These are phyloP conservation scores for Ballota nigra DNA, from an alignment of 257 asterid species.

Conservation along the genomic window DNA sequence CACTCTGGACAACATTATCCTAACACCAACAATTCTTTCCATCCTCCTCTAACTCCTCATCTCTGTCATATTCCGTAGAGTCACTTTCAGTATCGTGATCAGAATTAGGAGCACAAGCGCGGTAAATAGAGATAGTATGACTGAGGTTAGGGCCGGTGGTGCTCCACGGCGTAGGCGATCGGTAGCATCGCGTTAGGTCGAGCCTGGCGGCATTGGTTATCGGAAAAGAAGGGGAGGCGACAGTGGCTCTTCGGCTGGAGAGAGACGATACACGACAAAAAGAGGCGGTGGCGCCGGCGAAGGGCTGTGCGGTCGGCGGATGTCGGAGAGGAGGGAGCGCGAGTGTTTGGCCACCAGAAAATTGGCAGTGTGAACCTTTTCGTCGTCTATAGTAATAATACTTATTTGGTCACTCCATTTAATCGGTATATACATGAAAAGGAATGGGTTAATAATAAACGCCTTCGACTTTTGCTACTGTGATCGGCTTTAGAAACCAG, in stretches of 20 bases:
- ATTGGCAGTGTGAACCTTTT: conserved; percentile 54
- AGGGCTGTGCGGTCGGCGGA: no score
- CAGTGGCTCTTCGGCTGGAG: no score
- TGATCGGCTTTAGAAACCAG: conserved; percentile 11
- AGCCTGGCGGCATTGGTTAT: no score
- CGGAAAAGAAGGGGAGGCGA: no score
- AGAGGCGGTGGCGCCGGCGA: no score
- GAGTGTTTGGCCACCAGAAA: conserved; percentile 54
- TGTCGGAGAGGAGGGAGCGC: conserved; percentile 52
- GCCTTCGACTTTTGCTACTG: neutral
- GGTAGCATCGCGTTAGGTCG: no score
- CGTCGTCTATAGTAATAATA: conserved; percentile 39
- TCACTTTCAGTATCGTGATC: no score
- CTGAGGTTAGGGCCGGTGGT: conserved; percentile 46
- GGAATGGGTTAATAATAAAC: neutral
- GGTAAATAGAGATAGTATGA: conserved; percentile 44
- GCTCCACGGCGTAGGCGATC: conserved; percentile 42
- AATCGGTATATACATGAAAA: conserved; percentile 8
- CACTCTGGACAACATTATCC: no score
- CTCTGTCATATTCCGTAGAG: no score
- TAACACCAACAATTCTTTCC: no score
- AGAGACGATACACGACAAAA: no score
- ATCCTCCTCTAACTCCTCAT: no score
- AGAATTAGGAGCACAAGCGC: conserved; percentile 22
- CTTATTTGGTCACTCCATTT: neutral